Conservation (phyloP, 129 eudicot genomes). For the Artemisia annua region DNA sequence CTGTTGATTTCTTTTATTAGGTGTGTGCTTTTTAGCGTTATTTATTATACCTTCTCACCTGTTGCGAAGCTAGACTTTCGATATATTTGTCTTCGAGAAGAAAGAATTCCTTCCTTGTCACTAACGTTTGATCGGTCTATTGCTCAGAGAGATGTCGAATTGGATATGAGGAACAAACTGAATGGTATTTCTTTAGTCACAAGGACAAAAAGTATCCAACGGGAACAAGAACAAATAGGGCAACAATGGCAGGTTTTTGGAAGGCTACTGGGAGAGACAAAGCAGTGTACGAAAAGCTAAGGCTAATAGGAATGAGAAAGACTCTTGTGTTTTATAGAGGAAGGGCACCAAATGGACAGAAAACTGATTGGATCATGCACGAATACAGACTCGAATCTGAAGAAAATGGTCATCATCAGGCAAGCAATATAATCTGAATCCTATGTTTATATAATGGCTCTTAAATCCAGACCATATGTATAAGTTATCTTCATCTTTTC, state of each 20-base stretch:
- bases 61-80: neutral
- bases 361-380: conserved; percentile 97
- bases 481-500: conserved; percentile 13
- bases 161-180: conserved; percentile 85
- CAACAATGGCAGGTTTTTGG: conserved; percentile 94
- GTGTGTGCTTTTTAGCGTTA: too few species aligned
- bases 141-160: conserved; percentile 73
- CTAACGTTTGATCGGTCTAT: conserved; percentile 4
- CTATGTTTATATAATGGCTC: neutral
- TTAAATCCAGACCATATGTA: conserved; percentile 12
- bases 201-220: conserved; percentile 91
- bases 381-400: conserved; percentile 92
- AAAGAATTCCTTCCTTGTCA: neutral
- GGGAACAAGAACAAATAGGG: conserved; percentile 89
- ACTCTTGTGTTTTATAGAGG: conserved; percentile 95
- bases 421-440: conserved; percentile 20
- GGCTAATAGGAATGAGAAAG: conserved; percentile 93
- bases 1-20: too few species aligned
- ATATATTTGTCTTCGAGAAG: too few species aligned
- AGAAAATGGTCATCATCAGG: conserved; percentile 87
- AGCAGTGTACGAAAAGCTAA: conserved; percentile 70
- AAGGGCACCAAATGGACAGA: conserved; percentile 91
- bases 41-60: neutral
- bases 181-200: conserved; percentile 92
- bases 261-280: conserved; percentile 96